Evolutionary conservation across 1,284 basidiomycete species (phyloP), one percentile per base, ranked within the genome.

Genomic region (Boletus austroedulis): DNA sequence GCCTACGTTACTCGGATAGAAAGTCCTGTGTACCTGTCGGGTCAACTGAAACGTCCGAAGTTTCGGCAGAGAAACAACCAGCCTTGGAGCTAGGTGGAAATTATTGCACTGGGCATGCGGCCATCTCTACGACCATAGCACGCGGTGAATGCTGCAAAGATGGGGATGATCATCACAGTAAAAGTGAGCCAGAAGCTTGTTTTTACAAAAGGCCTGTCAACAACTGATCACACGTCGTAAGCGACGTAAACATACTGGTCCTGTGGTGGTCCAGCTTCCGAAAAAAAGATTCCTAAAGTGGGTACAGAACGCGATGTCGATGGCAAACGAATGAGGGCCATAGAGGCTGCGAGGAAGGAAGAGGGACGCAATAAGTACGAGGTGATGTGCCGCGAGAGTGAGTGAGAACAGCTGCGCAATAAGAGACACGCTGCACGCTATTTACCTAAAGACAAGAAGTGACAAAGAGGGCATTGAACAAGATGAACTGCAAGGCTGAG

Each of bases 171-270:
- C 69, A 90, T 75, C 17, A 83, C 73, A n/a, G 79, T 82, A 64
- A 90, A 82, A 4, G 86, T 89, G 69, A 90, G 72, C 89, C 89
- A 91, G 72, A 90, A 87, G 11, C 81, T 88, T 87, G 43, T 41
- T 28, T 32, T 32, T 14, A 32, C 32, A 24, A n/a, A 17, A 17
- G 21, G 14, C 3, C 2, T 10, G 21, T 61, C 48, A 59, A 36
- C 21, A 43, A 6, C 24, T 32, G 28, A 31, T 36, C 4, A 9
- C 26, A n/a, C 0, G 32, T 24, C 6, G 15, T 23, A 12, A 53
- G 55, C 14, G 19, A 36, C 24, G 41, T 34, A 17, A 12, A 70
- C 79, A 53, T 65, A 86, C 87, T 55, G 82, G 81, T 15, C 78
- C 83, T n/a, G 85, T 78, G 57, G 76, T 74, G 14, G 85, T 86